Base-by-base conservation (phyloP, 371 early-diverging fungal genomes). In the Basidiobolus meristosporus region DNA sequence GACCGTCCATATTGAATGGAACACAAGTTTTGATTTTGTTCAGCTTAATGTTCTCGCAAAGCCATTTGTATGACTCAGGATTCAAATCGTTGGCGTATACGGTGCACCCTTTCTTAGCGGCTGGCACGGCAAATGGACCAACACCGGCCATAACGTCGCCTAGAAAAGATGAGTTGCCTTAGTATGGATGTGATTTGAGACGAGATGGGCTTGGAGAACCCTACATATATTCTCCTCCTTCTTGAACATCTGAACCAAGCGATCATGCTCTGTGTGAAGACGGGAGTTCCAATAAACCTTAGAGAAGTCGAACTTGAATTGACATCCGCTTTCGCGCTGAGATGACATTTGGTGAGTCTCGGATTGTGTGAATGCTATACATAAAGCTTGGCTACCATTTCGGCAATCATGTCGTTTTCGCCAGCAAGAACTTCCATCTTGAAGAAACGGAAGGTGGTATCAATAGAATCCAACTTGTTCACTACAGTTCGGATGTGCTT, bases 281-380 rank as follows among this genome's bases (percentile, higher is more conserved):
- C 98, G 74, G 9, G 98, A 96, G 64, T 99, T 99, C 98, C 98
- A 98, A 57, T 99, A 99, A 3, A 98, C 98, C 47, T 85, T 77
- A 12, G 93, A 85, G 46, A 91, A 97, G 50, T 98, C 96, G 46
- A 99, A 88, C 39, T 69, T 62, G 62, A 97, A 98, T 38, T 55
- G 61, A 54, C 96, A 92, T 4, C 73, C 79, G 50, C 82, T 81
- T 54, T 98, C 99, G 51, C 73, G 70, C 84, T 88, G 59, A 2
- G 12, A 12, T 31, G 2, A 22, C 19, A 23, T 2, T 22, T 41
- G 19, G 11, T 28, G 20, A 43, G 7, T 28, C 1, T 21, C 22
- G 12, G 33, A 44, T 31, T 19, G 31, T 17, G 22, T 11, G n/a
- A 23, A 33, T 3, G 7, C 11, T 30, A 33, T 28, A 38, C 29